Conservation (phyloP, 345 rosid species). For the Geranium rotundifolium region DNA sequence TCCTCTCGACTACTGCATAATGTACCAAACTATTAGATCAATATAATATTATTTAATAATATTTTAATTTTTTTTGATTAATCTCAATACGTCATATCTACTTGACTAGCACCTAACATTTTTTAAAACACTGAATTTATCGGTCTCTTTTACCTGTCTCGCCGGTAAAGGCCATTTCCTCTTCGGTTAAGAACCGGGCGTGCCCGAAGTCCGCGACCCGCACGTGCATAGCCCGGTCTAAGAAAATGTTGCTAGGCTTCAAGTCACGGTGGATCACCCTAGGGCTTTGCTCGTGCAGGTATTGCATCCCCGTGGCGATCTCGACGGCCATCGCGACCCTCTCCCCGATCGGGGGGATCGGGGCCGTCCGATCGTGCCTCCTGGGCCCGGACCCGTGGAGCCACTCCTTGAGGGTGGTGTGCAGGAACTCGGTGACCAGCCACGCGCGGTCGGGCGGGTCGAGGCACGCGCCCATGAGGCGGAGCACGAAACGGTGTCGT, state of each 20-base stretch:
- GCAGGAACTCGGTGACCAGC: conserved; percentile 40
- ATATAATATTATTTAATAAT: too few species aligned
- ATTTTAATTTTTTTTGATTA: too few species aligned
- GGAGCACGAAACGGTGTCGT: conserved; percentile 43
- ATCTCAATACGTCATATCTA: too few species aligned
- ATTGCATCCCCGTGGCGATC: conserved; percentile 56
- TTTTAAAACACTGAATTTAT: too few species aligned
- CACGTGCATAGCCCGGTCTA: conserved; percentile 35
- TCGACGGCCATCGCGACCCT: conserved; percentile 36
- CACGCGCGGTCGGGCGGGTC: conserved; percentile 40
- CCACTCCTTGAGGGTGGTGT: conserved; percentile 46
- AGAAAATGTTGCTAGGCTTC: conserved; percentile 53
- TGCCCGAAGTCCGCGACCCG: conserved; percentile 62
- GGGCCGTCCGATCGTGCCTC: conserved; percentile 18
- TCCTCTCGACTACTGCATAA: too few species aligned
- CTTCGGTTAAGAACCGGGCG: conserved; percentile 35
- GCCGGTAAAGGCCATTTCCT: conserved; percentile 45
- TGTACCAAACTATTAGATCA: too few species aligned
- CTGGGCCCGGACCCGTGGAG: conserved; percentile 32
- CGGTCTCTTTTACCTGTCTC: conserved; percentile 43
- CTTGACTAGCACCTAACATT: too few species aligned
- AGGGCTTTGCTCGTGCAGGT: conserved; percentile 52
- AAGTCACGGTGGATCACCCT: conserved; percentile 53
- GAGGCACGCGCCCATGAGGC: conserved; percentile 46
- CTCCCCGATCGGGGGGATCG: conserved; percentile 32